A percentile compares a stretch with the other conserved stretches of the same genome.
phyloP scores from a whole-genome alignment of 2,329 filamentous ascomycete species.

The Microcyclospora tardicrescens region DNA sequence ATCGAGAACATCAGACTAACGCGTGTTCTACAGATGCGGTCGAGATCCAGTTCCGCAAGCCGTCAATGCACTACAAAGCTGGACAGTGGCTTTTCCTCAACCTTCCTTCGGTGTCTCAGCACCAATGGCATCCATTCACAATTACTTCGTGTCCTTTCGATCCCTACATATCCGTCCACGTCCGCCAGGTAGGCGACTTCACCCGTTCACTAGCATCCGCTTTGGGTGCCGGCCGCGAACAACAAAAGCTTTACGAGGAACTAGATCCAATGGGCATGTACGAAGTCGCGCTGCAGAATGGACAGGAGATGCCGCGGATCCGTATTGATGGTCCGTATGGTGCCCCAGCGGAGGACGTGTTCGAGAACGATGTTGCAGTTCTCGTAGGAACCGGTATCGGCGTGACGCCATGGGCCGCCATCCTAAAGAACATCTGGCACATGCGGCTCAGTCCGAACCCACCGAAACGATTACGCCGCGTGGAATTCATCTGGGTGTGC shows the following conservation, averaged over 20 bases:
- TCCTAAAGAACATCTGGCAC: slow-evolving; percentile 97
- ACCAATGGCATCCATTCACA: slow-evolving; percentile 98
- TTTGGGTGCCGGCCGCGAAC: slow-evolving; percentile 77
- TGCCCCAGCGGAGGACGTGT: slow-evolving; percentile 93
- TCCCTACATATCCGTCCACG: slow-evolving; percentile 84
- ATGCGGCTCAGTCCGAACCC: slow-evolving; percentile 81
- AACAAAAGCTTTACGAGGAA: slow-evolving; percentile 78
- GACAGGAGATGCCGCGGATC: slow-evolving; percentile 78
- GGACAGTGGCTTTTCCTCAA: slow-evolving; percentile 98
- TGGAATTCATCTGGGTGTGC: slow-evolving; percentile 99
- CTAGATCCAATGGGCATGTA: slow-evolving; percentile 95
- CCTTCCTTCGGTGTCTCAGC: slow-evolving; percentile 71
- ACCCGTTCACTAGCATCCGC: slow-evolving; percentile 88
- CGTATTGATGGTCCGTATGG: slow-evolving; percentile 93
- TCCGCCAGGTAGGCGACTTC: slow-evolving; percentile 94
- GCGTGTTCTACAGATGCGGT: slow-evolving; percentile 55
- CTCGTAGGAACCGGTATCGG: slow-evolving; percentile 79
- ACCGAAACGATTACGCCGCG: slow-evolving; percentile 74
- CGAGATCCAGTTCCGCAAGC: slow-evolving; percentile 94
- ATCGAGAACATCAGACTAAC: slow-evolving; percentile 17
- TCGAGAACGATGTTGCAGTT: slow-evolving; percentile 80
- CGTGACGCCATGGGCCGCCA: slow-evolving; percentile 75
- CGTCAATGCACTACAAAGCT: slow-evolving; percentile 94
- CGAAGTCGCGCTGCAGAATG: slow-evolving; percentile 87
- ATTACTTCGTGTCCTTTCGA: slow-evolving; percentile 97